phyloP scores from a whole-genome alignment of 179 eudicot species.

The Gypsophila paniculata region DNA sequence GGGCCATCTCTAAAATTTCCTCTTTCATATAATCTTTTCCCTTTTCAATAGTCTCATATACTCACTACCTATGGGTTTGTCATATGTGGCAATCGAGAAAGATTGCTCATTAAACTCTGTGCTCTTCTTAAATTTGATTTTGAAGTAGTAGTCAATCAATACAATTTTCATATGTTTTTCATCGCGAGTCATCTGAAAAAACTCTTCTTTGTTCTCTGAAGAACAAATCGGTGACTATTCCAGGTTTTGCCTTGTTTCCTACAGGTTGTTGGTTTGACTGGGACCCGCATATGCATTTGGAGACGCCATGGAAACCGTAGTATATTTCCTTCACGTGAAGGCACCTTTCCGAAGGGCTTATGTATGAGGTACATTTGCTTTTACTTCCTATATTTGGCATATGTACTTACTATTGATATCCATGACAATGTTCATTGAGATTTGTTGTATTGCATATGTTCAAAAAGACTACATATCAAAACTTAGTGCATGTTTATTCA shows the following conservation, averaged over 20 bases:
- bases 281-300: constrained; percentile 83
- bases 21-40: not conserved
- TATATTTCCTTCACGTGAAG: constrained; percentile 62
- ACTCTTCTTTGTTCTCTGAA: not conserved
- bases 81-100: not conserved
- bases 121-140: too few species aligned
- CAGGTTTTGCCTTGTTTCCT: constrained; percentile 12
- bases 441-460: not conserved
- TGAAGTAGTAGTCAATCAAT: not conserved
- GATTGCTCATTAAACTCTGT: not conserved
- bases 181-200: not conserved
- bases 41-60: too few species aligned
- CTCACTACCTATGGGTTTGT: too few species aligned
- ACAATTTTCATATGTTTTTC: not conserved
- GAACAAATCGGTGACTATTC: constrained; percentile 7
- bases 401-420: not conserved
- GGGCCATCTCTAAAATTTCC: not conserved
- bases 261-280: constrained; percentile 79
- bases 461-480: not conserved
- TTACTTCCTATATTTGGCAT: not conserved
- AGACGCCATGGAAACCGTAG: constrained; percentile 52
- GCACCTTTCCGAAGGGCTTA: constrained; percentile 56
- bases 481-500: constrained; percentile 12
- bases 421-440: not conserved
- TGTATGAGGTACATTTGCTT: constrained; percentile 59